Percentiles rank a stretch among this genome's conserved stretches.
Evolutionary conservation across 2,329 filamentous ascomycete species (phyloP).

Genomic region (Hypoxylon sp.): DNA sequence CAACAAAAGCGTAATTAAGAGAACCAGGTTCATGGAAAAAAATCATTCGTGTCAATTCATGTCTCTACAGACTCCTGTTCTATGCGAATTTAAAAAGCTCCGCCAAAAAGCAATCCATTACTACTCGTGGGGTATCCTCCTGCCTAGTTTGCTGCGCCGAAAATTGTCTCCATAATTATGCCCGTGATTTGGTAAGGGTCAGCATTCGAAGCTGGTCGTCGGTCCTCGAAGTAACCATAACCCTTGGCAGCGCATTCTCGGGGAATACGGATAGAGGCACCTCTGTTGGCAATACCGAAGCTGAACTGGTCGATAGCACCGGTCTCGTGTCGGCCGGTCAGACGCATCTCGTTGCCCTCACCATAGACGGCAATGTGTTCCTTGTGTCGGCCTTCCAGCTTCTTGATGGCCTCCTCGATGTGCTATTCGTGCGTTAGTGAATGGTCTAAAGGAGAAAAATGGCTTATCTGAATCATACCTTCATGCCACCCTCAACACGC

Average conservation of each 20-base stretch:
- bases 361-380: constrained; percentile 96
- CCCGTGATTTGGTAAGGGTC: constrained; percentile 76
- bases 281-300: constrained; percentile 96
- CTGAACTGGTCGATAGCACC: constrained; percentile 93
- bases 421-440: constrained; percentile 35
- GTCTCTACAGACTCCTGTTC: constrained; percentile 41
- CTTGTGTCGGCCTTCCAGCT: constrained; percentile 81
- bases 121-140: constrained; percentile 45
- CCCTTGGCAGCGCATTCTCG: constrained; percentile 87
- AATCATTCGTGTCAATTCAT: constrained; percentile 38
- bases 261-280: constrained; percentile 92
- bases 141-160: constrained; percentile 55
- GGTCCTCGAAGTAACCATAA: constrained; percentile 94
- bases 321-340: constrained; percentile 95
- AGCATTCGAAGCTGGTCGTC: constrained; percentile 84
- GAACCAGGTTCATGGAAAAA: background rate
- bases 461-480: constrained; percentile 62
- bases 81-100: constrained; percentile 35
- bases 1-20: background rate
- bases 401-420: constrained; percentile 90
- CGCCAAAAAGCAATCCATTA: constrained; percentile 41
- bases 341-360: constrained; percentile 93
- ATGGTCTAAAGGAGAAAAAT: background rate
- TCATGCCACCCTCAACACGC: constrained; percentile 93
- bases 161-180: constrained; percentile 66